A percentile compares a stretch with the other conserved stretches of the same genome.
Conservation (phyloP, 257 asterid genomes). For the Petunia secreta region DNA sequence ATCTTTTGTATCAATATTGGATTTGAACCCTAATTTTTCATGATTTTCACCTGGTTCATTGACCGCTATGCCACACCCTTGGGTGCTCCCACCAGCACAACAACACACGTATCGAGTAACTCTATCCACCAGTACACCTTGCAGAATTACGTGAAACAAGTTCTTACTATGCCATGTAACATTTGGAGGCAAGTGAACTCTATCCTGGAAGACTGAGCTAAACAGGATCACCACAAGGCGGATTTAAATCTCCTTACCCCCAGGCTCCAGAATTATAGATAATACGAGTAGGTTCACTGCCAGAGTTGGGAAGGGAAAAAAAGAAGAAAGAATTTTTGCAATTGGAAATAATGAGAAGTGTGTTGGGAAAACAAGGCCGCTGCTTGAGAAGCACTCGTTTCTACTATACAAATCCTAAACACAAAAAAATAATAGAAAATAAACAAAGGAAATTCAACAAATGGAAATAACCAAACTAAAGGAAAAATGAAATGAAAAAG, state of each 20-base stretch:
- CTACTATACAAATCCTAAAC: slow-evolving; percentile 7
- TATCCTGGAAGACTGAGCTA: neutral
- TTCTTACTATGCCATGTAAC: too few species aligned
- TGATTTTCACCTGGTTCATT: too few species aligned
- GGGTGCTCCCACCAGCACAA: too few species aligned
- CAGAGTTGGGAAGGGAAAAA: neutral
- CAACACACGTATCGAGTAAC: too few species aligned
- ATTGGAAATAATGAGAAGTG: slow-evolving; percentile 12
- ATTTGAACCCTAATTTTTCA: too few species aligned
- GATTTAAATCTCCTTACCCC: neutral
- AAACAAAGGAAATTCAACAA: neutral
- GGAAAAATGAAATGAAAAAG: neutral
- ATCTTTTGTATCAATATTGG: too few species aligned
- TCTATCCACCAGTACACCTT: too few species aligned
- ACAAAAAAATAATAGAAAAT: neutral
- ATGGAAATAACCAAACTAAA: neutral
- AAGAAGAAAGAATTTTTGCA: neutral
- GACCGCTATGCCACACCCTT: too few species aligned
- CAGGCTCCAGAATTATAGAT: neutral
- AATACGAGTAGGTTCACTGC: neutral
- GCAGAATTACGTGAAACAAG: too few species aligned
- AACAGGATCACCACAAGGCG: neutral
- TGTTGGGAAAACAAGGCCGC: neutral
- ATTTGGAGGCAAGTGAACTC: neutral
- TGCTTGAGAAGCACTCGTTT: slow-evolving; percentile 10